A percentile compares a stretch with the other conserved stretches of the same genome.
Evolutionary conservation across 768 basidiomycete species (phyloP).

Genomic region (Auriscalpium orientale): DNA sequence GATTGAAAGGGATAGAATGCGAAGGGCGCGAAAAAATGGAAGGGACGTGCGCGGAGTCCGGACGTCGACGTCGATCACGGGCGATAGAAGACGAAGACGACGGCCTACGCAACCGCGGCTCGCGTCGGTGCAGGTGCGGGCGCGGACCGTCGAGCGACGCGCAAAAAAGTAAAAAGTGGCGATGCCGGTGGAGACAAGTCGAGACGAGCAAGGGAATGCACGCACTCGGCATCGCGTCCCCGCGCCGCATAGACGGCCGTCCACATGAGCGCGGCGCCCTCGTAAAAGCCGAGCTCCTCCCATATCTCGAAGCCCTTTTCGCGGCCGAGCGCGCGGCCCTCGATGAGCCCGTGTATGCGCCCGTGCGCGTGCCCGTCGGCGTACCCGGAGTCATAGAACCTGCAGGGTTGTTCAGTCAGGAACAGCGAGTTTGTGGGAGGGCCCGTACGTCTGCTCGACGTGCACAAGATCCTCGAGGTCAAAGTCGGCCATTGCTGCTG

Average conservation of each 20-base stretch:
- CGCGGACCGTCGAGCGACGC: no score
- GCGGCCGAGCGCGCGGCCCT: slow-evolving; percentile 82
- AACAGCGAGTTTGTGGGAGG: background rate
- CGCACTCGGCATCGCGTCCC: slow-evolving; percentile 42
- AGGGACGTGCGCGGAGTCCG: no score
- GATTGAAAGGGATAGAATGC: no score
- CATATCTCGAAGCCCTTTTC: slow-evolving; percentile 94
- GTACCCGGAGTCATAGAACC: slow-evolving; percentile 79
- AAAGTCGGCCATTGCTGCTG: slow-evolving; percentile 8
- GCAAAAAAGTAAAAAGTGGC: background rate
- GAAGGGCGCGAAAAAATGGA: no score
- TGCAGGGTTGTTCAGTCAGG: slow-evolving; percentile 20
- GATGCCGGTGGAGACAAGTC: background rate
- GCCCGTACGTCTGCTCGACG: slow-evolving; percentile 24
- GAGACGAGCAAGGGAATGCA: slow-evolving; percentile 9
- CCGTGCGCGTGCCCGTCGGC: slow-evolving; percentile 78
- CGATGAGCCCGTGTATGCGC: slow-evolving; percentile 80
- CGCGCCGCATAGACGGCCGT: slow-evolving; percentile 34
- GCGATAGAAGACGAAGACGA: no score
- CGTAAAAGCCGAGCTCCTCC: slow-evolving; percentile 94
- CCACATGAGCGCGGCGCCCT: slow-evolving; percentile 80
- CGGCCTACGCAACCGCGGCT: no score
- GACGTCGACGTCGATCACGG: no score
- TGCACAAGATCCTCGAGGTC: slow-evolving; percentile 24
- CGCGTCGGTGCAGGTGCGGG: no score